These are phyloP conservation scores for Castanea sativa DNA, from an alignment of 306 rosid species.

Conservation along the genomic window DNA sequence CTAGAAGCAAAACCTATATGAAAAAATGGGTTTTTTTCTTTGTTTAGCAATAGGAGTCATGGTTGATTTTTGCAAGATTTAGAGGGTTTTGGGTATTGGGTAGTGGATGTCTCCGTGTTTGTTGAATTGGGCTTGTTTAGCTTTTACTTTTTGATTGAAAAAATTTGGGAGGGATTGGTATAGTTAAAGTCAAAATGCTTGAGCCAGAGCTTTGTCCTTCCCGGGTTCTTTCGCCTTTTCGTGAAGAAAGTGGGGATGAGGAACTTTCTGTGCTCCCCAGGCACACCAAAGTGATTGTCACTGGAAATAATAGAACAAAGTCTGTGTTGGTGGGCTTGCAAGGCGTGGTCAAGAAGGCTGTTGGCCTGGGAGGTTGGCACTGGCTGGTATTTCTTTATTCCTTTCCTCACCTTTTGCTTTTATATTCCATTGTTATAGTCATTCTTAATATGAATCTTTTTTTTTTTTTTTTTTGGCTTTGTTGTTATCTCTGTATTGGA, in stretches of 20 bases:
- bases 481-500: neutral
- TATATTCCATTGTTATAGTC: neutral
- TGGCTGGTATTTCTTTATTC: constrained; percentile 59
- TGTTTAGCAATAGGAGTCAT: neutral
- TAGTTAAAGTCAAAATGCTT: constrained; percentile 31
- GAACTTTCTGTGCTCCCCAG: constrained; percentile 72
- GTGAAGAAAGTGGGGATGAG: constrained; percentile 69
- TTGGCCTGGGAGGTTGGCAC: constrained; percentile 80
- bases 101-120: neutral
- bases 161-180: neutral
- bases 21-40: neutral
- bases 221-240: constrained; percentile 47
- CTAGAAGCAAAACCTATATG: neutral
- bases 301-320: constrained; percentile 72
- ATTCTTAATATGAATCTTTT: neutral
- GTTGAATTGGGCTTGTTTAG: neutral
- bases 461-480: neutral
- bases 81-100: constrained; percentile 9
- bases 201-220: constrained; percentile 55
- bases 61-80: neutral
- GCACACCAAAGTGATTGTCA: constrained; percentile 74
- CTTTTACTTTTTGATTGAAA: neutral
- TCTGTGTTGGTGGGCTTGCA: constrained; percentile 74
- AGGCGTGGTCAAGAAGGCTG: constrained; percentile 80
- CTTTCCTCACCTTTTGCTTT: neutral